A percentile compares a stretch with the other conserved stretches of the same genome.
These are phyloP conservation scores for Paramecium sonneborni DNA, from an alignment of 73 alveolate genomes.

Conservation along the genomic window DNA sequence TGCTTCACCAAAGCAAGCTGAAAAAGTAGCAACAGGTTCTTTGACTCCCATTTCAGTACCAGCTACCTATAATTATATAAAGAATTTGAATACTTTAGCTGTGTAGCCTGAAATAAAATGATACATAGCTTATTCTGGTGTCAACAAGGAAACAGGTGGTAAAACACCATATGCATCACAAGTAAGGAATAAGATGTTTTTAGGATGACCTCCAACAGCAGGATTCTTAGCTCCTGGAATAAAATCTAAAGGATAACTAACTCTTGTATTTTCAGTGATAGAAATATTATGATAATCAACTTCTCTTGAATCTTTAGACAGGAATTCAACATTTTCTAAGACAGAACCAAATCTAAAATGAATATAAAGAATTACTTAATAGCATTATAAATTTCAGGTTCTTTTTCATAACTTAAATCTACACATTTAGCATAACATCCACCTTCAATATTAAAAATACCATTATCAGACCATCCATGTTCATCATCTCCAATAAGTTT, in stretches of 20 bases:
- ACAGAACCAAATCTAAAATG: slow-evolving; percentile 80
- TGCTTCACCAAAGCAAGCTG: slow-evolving; percentile 98
- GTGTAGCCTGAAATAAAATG: slow-evolving; percentile 98
- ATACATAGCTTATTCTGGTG: slow-evolving; percentile 91
- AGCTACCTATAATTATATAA: slow-evolving; percentile 74
- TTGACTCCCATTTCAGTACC: slow-evolving; percentile 96
- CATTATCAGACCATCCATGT: slow-evolving; percentile 95
- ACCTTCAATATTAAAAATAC: slow-evolving; percentile 97
- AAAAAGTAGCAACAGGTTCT: slow-evolving; percentile 96
- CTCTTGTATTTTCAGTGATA: slow-evolving; percentile 86
- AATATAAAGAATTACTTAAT: slow-evolving; percentile 39
- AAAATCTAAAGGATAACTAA: slow-evolving; percentile 91
- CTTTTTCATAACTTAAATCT: slow-evolving; percentile 81
- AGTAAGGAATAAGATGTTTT: slow-evolving; percentile 93
- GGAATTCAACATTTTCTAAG: slow-evolving; percentile 81
- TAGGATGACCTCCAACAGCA: slow-evolving; percentile 95
- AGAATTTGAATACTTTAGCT: slow-evolving; percentile 73
- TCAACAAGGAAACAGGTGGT: slow-evolving; percentile 95
- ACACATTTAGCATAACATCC: slow-evolving; percentile 97
- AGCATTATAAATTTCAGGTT: slow-evolving; percentile 95
- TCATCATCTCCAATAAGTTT: slow-evolving; percentile 96
- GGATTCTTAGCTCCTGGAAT: slow-evolving; percentile 95
- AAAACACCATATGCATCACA: slow-evolving; percentile 98
- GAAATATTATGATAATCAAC: slow-evolving; percentile 85
- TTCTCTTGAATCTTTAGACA: slow-evolving; percentile 71